Base-by-base conservation (phyloP, 163 green algal species). In the Picocystis sp. region DNA sequence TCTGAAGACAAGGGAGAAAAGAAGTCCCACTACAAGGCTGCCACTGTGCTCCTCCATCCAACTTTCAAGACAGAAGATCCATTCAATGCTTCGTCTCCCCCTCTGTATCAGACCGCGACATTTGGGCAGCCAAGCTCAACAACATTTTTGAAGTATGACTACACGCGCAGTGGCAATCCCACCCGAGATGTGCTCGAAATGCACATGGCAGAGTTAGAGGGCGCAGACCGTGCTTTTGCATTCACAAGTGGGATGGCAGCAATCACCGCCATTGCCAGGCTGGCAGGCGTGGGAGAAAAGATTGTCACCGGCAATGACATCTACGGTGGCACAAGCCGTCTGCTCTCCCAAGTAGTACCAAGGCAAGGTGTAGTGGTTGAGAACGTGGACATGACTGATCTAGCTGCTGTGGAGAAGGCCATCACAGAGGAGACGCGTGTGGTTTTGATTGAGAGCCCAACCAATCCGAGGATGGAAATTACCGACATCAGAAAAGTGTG, bases 181-280 rank as follows among this genome's bases (percentile, higher is more conserved):
- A 99, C 90, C 0, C 61, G 90, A 15, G 79, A 78, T 1, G 70
- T 85, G 45, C 70, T 98, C 21, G 86, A 98, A 67, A 57, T 45
- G 54, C 74, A 91, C 56, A 79, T 94, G 53, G 87, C 89, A 11
- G 70, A 74, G 10, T 61, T 97, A n/a, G 89, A 97, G 65, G 81
- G 79, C 8, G 90, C 62, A 1, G 67, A 83, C 48, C 60, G 80
- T 2, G 76, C 73, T 0, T 86, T 96, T 57, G 87, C 82, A 11
- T 99, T 96, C 60, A 77, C 78, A 15, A 89, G 72, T 22, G 91
- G 91, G 43, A 99, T 98, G 90, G 77, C 87, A 13, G 87, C 91
- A 5, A 66, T 99, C 29, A 64, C 76, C 3, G 74, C 70, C 1
- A 79, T 84, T 15, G 72, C 78, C 48, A 60, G 63, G 34, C 55